phyloP scores from a whole-genome alignment of 2,329 filamentous ascomycete species.

The Pezicula radicicola region DNA sequence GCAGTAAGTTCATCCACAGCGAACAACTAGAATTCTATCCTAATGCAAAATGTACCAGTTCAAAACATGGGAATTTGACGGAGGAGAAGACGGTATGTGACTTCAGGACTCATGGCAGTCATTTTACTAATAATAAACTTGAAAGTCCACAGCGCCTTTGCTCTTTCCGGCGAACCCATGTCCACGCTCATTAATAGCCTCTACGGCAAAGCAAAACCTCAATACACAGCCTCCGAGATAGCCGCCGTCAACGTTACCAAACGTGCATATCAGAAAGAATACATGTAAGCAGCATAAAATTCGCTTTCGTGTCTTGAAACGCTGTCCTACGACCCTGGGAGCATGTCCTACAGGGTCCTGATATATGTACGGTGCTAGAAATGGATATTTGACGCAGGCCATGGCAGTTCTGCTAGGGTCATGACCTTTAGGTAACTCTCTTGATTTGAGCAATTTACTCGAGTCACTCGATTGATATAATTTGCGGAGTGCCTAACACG shows the following conservation, averaged over 20 bases:
- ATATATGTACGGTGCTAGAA: too few species aligned
- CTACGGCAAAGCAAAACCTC: constrained; percentile 27
- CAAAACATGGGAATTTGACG: constrained; percentile 42
- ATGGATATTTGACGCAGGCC: too few species aligned
- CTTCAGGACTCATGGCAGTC: not conserved
- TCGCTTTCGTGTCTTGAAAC: too few species aligned
- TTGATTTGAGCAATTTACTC: too few species aligned
- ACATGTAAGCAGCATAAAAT: constrained; percentile 33
- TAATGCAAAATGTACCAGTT: constrained; percentile 12
- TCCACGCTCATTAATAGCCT: constrained; percentile 11
- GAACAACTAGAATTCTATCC: constrained; percentile 15
- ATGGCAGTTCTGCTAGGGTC: too few species aligned
- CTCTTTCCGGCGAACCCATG: constrained; percentile 52
- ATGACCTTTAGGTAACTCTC: too few species aligned
- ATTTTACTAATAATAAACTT: not conserved
- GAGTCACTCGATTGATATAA: too few species aligned
- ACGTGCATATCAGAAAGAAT: constrained; percentile 52
- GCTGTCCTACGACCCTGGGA: too few species aligned
- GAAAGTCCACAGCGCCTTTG: constrained; percentile 42
- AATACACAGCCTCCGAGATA: constrained; percentile 27
- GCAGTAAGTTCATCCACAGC: constrained; percentile 32
- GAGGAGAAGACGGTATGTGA: constrained; percentile 39
- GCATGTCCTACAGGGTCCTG: too few species aligned
- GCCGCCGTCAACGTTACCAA: constrained; percentile 44
- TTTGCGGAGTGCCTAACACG: too few species aligned